Base-by-base conservation (phyloP, 1,284 basidiomycete genomes). In the Ustilago shanxiensis region DNA sequence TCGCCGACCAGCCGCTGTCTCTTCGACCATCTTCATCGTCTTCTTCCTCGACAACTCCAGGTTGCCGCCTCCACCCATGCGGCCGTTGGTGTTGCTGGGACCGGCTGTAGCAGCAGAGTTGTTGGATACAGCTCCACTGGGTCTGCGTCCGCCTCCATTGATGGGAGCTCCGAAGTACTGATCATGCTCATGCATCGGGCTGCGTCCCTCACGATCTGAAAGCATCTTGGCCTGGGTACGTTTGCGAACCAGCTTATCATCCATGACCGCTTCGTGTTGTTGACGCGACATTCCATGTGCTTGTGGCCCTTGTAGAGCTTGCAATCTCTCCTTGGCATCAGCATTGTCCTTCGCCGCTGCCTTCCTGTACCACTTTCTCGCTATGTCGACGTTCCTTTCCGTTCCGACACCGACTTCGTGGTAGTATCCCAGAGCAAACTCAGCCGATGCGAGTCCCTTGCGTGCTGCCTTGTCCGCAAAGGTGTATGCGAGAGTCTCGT, bases 381-480 rank as follows among this genome's bases (percentile, higher is more conserved):
- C 92, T 1, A 87, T 87, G 0, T 89, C 88, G 28, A 95, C 68
- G 82, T 94, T 90, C 81, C 90, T 60, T 11, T 74, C 71, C 8
- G 74, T 79, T n/a, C 86, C 86, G 20, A 87, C 84, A 3, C 88
- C 88, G 31, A 89, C 93, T 83, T 95, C 94, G 44, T 89, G 89
- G 84, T 95, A 97, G 85, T 98, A 98, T 0, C 94, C 95, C 90
- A 98, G 91, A 0, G 95, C 95, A 85, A 98, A 98, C 86, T 95
- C 93, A 0, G 94, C 95, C 62, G 90, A 92, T 0, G 93, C 90
- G 33, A 96, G 87, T 0, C 91, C 91, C 75, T 92, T 92, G 60
- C 89, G 88, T 0, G 95, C 94, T 0, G 95, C 94, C 86, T 96
- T 96, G 77, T 95, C 92, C 0, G 95, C 95, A 88, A 97, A 98